Evolutionary conservation across 2,329 filamentous ascomycete genomes (phyloP), one percentile per base, ranked within the genome.

Genomic region (Parafenestella ontariensis): DNA sequence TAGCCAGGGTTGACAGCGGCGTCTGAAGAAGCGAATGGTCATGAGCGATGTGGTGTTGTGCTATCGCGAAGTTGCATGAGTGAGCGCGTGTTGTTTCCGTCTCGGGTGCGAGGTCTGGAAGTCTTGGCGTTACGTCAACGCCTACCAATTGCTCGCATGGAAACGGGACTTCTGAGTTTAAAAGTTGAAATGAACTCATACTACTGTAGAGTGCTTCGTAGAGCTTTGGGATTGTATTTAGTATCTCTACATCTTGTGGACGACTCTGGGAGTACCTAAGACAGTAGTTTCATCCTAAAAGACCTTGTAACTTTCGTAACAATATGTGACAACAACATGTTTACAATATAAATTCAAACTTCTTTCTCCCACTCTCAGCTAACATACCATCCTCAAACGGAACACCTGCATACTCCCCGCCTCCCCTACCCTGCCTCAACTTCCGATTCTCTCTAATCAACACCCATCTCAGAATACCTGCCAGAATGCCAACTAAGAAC

Each of bases 401-500:
- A 15, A 74, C 36, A 5, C 68, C 68, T 1, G 62, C 65, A 51
- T 74, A 74, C 40, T 61, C 58, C 1, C 47, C 62, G 15, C 61
- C 49, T 13, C 53, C 34, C 15, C 46, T 37, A 9, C 46, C 54
- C 21, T 52, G 24, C 20, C 24, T 47, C 20, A 49, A 40, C 29
- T 47, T 67, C 21, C 34, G 52, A 47, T 75, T 75, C 55, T 71
- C 64, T 20, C 64, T 70, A 2, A 54, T 50, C 44, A 82, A 58
- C 17, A 79, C 68, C 45, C 72, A 56, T 49, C 82, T 74, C 70
- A 85, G 58, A 0, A 71, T 64, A 13, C 71, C 54, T 1, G 79
- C 77, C 47, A 85, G 57, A 3, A 78, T 17, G 0, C 72, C 80
- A 18, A 82, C 82, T 0, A 76, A 17, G 3, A 74, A 61, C 83